These are phyloP conservation scores for Arthroderma sp. DNA, from an alignment of 2,329 filamentous ascomycete genomes.

Conservation along the genomic window DNA sequence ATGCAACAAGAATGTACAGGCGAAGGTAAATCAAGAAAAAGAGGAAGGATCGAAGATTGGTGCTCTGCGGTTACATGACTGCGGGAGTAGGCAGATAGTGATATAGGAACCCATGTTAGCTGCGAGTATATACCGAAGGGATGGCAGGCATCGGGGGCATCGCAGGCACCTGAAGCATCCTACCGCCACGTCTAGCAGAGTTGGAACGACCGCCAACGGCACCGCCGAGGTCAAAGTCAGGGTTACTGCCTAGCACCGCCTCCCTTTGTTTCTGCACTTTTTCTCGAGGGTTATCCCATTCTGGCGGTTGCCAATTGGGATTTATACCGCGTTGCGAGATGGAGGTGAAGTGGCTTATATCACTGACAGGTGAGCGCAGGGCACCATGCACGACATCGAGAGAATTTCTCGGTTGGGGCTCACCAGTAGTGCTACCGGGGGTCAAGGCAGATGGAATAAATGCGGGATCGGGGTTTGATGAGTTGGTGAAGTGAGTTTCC, in stretches of 20 bases:
- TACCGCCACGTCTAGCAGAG: constrained; percentile 9
- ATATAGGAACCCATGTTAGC: not conserved
- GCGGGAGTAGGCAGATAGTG: not conserved
- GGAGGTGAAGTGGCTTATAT: constrained; percentile 77
- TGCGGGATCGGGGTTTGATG: constrained; percentile 19
- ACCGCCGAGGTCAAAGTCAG: constrained; percentile 65
- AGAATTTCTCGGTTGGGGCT: constrained; percentile 35
- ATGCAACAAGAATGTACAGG: not conserved
- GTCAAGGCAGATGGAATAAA: constrained; percentile 22
- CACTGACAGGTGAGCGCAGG: constrained; percentile 61
- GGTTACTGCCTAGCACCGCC: constrained; percentile 64
- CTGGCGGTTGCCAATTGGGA: constrained; percentile 58
- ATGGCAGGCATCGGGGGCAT: constrained; percentile 10
- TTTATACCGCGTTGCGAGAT: constrained; percentile 82
- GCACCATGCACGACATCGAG: constrained; percentile 55
- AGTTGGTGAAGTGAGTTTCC: constrained; percentile 67
- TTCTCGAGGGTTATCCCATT: constrained; percentile 36
- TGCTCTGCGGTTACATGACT: not conserved
- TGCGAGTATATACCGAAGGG: not conserved
- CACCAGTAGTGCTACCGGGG: constrained; percentile 27
- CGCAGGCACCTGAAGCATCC: constrained; percentile 20
- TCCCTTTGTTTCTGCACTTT: constrained; percentile 50
- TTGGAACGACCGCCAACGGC: constrained; percentile 17
- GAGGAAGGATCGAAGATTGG: not conserved
- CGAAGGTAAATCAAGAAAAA: not conserved